These are phyloP conservation scores for Selenicereus undatus DNA, from an alignment of 148 eudicot genomes.

Conservation along the genomic window DNA sequence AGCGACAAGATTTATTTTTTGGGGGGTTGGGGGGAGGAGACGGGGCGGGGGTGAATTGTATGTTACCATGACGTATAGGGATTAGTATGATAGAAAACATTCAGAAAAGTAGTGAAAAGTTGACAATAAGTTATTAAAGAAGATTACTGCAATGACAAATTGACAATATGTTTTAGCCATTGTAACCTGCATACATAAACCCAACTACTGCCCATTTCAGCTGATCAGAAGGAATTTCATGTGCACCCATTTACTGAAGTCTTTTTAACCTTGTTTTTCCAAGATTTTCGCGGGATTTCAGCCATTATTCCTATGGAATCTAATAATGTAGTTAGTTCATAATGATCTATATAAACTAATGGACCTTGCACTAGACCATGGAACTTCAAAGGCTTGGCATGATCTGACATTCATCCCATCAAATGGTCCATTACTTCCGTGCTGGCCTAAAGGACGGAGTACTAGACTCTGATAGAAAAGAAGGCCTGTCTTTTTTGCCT, in stretches of 20 bases:
- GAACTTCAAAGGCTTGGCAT: background rate
- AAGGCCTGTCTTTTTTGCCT: background rate
- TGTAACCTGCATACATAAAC: background rate
- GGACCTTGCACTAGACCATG: background rate
- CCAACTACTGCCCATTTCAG: background rate
- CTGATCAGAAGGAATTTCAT: conserved; percentile 1
- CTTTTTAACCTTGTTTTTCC: background rate
- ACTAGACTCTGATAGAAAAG: background rate
- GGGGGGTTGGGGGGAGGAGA: too few species aligned
- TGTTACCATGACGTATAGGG: background rate
- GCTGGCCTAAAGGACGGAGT: background rate
- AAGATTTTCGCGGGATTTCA: background rate
- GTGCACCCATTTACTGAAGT: background rate
- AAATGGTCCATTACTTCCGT: background rate
- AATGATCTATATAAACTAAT: background rate
- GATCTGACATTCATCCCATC: background rate
- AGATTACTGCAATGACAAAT: background rate
- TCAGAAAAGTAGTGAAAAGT: background rate
- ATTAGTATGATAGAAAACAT: background rate
- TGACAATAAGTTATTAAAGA: background rate
- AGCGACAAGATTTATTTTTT: too few species aligned
- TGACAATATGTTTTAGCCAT: background rate
- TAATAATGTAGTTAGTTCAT: background rate
- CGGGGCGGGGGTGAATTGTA: too few species aligned
- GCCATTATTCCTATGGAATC: background rate